Evolutionary conservation across 1,284 basidiomycete genomes (phyloP).

Genomic region (Puccinia hordei): DNA sequence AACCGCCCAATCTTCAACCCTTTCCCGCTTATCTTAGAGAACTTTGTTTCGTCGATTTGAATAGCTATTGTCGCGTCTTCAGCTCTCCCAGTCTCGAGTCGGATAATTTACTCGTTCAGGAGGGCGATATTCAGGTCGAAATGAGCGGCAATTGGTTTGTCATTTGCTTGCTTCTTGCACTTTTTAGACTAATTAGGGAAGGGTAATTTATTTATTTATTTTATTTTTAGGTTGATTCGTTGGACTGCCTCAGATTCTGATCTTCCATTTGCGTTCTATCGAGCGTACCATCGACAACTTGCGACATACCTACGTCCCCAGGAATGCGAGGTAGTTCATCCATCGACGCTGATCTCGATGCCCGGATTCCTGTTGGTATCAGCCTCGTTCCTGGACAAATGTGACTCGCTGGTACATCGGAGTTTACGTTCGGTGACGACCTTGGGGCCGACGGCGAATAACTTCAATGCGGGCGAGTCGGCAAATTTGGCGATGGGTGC

Average conservation of each 20-base stretch:
- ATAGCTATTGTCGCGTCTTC: slow-evolving; percentile 35
- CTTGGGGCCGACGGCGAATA: slow-evolving; percentile 61
- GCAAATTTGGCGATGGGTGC: slow-evolving; percentile 62
- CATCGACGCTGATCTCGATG: slow-evolving; percentile 60
- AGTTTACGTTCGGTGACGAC: slow-evolving; percentile 58
- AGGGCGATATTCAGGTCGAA: slow-evolving; percentile 52
- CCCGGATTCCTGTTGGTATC: slow-evolving; percentile 61
- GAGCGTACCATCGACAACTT: slow-evolving; percentile 63
- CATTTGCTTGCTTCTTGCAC: background rate
- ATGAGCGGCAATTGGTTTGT: slow-evolving; percentile 55
- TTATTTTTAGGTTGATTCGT: slow-evolving; percentile 56
- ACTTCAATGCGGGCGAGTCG: slow-evolving; percentile 63
- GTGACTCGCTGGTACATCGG: slow-evolving; percentile 57
- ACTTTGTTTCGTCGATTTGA: slow-evolving; percentile 31
- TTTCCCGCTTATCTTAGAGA: slow-evolving; percentile 47
- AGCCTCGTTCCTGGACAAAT: slow-evolving; percentile 57
- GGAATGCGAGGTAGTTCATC: slow-evolving; percentile 55
- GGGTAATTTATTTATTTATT: background rate
- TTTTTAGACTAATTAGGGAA: background rate
- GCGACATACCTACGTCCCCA: slow-evolving; percentile 60
- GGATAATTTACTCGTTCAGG: slow-evolving; percentile 53
- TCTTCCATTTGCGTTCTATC: slow-evolving; percentile 64
- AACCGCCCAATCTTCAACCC: slow-evolving; percentile 42
- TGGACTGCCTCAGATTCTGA: slow-evolving; percentile 62
- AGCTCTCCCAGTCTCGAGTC: slow-evolving; percentile 7